Evolutionary conservation across 805 yeast species (phyloP).

Genomic region (Nakazawaea ishiwadae): DNA sequence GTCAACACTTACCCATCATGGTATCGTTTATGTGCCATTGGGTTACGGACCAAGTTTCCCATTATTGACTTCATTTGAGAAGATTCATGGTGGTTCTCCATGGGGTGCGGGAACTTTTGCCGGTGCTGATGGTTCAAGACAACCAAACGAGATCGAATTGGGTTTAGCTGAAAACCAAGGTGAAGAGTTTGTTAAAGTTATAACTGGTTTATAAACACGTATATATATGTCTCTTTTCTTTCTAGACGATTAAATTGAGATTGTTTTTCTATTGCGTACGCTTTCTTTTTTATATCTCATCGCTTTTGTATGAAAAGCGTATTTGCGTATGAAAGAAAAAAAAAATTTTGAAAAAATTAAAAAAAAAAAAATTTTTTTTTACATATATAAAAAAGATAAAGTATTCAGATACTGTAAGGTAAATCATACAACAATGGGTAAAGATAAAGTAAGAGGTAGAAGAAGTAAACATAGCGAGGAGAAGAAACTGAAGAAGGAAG

Average conservation of each 20-base stretch:
- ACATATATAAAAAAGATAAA: neutral
- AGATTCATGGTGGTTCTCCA: constrained; percentile 77
- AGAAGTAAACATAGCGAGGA: constrained; percentile 15
- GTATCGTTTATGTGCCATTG: constrained; percentile 70
- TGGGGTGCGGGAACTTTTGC: constrained; percentile 88
- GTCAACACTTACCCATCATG: constrained; percentile 67
- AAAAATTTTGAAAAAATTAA: too few relatives aligned
- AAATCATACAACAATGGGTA: neutral
- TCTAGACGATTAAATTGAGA: too few relatives aligned
- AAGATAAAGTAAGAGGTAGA: constrained; percentile 29
- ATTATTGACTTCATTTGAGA: constrained; percentile 50
- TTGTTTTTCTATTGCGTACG: too few relatives aligned
- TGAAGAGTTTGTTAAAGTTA: constrained; percentile 47
- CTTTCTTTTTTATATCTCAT: too few relatives aligned
- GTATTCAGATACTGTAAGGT: neutral
- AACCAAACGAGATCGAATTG: constrained; percentile 58
- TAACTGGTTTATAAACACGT: constrained; percentile 23
- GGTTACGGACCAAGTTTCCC: constrained; percentile 63
- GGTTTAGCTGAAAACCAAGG: constrained; percentile 69
- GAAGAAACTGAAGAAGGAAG: constrained; percentile 12
- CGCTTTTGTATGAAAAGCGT: too few relatives aligned
- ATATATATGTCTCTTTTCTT: neutral
- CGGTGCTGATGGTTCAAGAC: constrained; percentile 71
- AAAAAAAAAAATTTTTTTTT: neutral
- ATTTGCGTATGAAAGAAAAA: too few relatives aligned